These are phyloP conservation scores for Turritis glabra DNA, from an alignment of 345 rosid genomes.

Conservation along the genomic window DNA sequence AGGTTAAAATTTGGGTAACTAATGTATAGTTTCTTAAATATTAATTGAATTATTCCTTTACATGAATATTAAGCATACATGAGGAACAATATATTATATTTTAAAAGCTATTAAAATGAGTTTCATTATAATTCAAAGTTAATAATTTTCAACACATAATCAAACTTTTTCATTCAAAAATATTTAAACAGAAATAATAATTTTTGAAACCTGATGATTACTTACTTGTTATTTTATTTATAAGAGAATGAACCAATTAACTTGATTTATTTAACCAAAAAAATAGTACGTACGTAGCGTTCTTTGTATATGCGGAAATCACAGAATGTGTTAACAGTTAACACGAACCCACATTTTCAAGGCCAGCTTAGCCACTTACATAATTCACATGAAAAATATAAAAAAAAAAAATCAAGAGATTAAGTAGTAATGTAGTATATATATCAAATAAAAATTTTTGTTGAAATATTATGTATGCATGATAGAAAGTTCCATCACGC, in stretches of 20 bases:
- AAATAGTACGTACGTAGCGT: neutral
- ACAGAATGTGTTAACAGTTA: neutral
- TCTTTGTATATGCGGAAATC: neutral
- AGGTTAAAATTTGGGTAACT: neutral
- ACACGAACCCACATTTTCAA: no score
- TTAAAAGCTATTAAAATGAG: no score
- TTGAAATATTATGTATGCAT: neutral
- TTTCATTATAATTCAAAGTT: no score
- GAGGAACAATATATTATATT: neutral
- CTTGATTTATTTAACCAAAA: neutral
- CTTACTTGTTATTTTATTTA: no score
- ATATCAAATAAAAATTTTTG: neutral
- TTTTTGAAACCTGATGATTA: neutral
- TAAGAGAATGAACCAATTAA: neutral
- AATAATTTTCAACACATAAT: no score
- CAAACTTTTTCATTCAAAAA: no score
- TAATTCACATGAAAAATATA: neutral
- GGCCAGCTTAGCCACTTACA: neutral
- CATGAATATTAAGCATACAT: neutral
- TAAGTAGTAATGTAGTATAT: neutral
- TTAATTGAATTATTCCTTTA: no score
- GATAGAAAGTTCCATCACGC: constrained; percentile 4
- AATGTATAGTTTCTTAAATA: neutral
- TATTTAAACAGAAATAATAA: neutral
- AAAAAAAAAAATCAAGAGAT: neutral